Evolutionary conservation across 129 eudicot species (phyloP), one percentile per base, ranked within the genome.

Genomic region (Sambucus nigra): DNA sequence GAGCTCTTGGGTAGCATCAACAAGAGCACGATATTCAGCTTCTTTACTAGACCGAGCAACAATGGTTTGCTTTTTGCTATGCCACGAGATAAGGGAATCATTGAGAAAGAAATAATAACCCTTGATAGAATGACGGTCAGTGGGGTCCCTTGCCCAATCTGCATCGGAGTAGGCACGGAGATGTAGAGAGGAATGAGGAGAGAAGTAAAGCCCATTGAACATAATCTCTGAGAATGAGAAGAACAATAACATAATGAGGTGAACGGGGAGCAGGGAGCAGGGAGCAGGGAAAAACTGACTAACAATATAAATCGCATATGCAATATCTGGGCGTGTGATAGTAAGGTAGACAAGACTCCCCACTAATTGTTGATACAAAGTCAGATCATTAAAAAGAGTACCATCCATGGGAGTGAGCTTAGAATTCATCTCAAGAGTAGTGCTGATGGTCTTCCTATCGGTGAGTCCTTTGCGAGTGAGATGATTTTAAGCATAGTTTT

Each of bases 241-340:
- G 49, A 41, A 58, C 40, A 11, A 20, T 15, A 24, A n/a, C 23
- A 13, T 17, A 58, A 11, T 58, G 63, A 7, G 39, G 15, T 0
- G 63, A 24, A 0, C 14, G n/a, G 9, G 63, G 63, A 40, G 25
- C 17, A 40, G 25, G 6, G 10, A 57, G n/a, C n/a, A n/a, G 9
- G 63, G 63, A 40, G 25, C 17, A 40, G 25, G 6, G 10, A 57
- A 2, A 42, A 58, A 42, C n/a, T 42, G 63, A 58, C 52, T 58
- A n/a, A 58, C 63, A 16, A 58, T n/a, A 25, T 58, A 38, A 41
- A 58, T 5, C 9, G 15, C 25, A 58, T 23, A 24, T 6, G 38
- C 51, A 1, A 40, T 16, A 15, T 58, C 5, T 5, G 38, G 63
- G 42, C 52, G 52, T 22, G 63, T 42, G 14, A 58, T 15, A 4